Percentiles rank a stretch among this genome's conserved stretches.
phyloP scores from a whole-genome alignment of 2,329 filamentous ascomycete genomes.

The Botrytis paeoniae region DNA sequence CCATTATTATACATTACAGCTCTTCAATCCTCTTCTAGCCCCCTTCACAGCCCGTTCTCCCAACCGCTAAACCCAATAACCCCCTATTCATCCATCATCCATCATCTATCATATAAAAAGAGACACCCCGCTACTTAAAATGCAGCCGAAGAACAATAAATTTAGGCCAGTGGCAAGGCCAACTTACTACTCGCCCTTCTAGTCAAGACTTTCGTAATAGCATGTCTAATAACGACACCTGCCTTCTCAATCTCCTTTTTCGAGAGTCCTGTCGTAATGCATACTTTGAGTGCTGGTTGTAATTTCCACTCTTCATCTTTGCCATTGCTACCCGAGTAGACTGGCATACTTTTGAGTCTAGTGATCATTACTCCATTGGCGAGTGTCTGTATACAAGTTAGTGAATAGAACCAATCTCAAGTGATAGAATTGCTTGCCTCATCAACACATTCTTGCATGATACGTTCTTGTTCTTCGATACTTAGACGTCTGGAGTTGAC shows the following conservation, averaged over 20 bases:
- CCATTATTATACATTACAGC: constrained; percentile 5
- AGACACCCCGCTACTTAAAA: neutral
- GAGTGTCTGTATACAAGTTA: constrained; percentile 56
- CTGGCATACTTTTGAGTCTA: constrained; percentile 74
- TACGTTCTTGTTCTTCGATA: constrained; percentile 73
- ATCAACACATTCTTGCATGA: constrained; percentile 91
- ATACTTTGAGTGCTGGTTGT: constrained; percentile 86
- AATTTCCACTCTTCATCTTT: constrained; percentile 68
- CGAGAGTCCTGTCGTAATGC: constrained; percentile 79
- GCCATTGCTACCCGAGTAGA: constrained; percentile 58
- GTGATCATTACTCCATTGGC: constrained; percentile 88
- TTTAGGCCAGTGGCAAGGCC: constrained; percentile 39
- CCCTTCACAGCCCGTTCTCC: neutral
- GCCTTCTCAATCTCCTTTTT: constrained; percentile 97
- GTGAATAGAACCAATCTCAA: neutral
- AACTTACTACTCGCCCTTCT: constrained; percentile 53
- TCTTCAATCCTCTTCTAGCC: neutral
- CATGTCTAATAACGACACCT: constrained; percentile 81
- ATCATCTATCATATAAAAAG: neutral
- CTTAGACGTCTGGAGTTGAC: constrained; percentile 66
- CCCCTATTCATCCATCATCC: neutral
- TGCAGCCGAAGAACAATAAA: neutral
- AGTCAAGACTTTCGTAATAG: constrained; percentile 87
- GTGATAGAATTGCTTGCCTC: constrained; percentile 61
- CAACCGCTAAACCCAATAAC: neutral